Evolutionary conservation across 306 rosid species (phyloP).

Genomic region (Castanospermum australe): DNA sequence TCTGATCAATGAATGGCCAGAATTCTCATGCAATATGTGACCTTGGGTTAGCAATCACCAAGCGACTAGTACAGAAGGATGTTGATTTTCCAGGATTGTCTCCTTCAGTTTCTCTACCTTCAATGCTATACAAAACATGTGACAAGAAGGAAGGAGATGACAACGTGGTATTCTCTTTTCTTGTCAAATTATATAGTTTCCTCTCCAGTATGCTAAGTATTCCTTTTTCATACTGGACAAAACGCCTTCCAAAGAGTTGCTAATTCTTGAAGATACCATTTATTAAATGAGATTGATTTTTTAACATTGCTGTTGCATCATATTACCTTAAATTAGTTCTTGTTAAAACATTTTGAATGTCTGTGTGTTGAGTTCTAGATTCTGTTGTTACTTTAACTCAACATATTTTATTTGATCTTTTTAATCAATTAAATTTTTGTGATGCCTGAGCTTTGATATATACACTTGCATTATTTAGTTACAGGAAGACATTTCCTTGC

Average conservation of each 20-base stretch:
- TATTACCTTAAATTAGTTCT: neutral
- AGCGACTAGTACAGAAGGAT: conserved; percentile 60
- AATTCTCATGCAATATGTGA: conserved; percentile 91
- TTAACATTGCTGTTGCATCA: conserved; percentile 17
- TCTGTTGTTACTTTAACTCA: conserved; percentile 1
- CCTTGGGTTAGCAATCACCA: conserved; percentile 84
- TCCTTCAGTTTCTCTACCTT: conserved; percentile 58
- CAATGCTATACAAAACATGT: conserved; percentile 62
- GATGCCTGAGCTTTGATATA: conserved; percentile 8
- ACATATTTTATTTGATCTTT: conserved; percentile 17
- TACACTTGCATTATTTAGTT: conserved; percentile 1
- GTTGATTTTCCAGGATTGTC: conserved; percentile 57
- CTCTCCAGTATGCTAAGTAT: conserved; percentile 10
- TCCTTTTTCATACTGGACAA: conserved; percentile 10
- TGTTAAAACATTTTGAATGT: conserved; percentile 13
- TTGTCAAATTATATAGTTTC: conserved; percentile 18
- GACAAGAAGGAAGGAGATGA: conserved; percentile 71
- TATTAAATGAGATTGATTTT: conserved; percentile 11
- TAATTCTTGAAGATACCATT: conserved; percentile 23
- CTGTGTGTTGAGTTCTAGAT: conserved; percentile 1
- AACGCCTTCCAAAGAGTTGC: neutral
- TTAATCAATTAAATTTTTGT: conserved; percentile 11
- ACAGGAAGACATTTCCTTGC: conserved; percentile 9
- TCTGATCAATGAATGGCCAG: conserved; percentile 56
- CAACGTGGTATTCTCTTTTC: conserved; percentile 52